phyloP scores from a whole-genome alignment of 768 basidiomycete species.

The Lyophyllum semitale region DNA sequence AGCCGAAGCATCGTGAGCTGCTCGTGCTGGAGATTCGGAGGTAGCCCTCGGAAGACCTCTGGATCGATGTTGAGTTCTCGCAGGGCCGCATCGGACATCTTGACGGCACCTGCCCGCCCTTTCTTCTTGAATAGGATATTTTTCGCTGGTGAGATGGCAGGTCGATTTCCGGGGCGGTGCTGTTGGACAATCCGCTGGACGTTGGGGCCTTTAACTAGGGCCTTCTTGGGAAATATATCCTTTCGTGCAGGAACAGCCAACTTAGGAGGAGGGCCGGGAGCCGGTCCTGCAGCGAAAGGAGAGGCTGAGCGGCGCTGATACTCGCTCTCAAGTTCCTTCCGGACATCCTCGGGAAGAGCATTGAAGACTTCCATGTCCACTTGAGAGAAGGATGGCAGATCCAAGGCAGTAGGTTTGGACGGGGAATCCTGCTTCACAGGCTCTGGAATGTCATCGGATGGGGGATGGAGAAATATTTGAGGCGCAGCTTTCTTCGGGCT shows the following conservation, averaged over 20 bases:
- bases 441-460: slow-evolving; percentile 12
- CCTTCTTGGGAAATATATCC: slow-evolving; percentile 32
- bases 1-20: slow-evolving; percentile 65
- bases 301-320: slow-evolving; percentile 63
- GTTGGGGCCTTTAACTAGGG: slow-evolving; percentile 39
- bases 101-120: slow-evolving; percentile 33
- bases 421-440: slow-evolving; percentile 10
- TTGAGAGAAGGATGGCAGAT: slow-evolving; percentile 75
- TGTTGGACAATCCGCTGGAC: slow-evolving; percentile 64
- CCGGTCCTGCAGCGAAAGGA: slow-evolving; percentile 34
- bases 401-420: slow-evolving; percentile 27
- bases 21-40: slow-evolving; percentile 70
- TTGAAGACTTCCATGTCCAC: slow-evolving; percentile 71
- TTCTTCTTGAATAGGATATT: slow-evolving; percentile 32
- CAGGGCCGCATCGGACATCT: slow-evolving; percentile 59
- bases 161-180: slow-evolving; percentile 56
- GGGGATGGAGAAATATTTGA: slow-evolving; percentile 20
- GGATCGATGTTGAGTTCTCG: slow-evolving; percentile 71
- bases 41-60: slow-evolving; percentile 66
- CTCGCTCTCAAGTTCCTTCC: slow-evolving; percentile 66
- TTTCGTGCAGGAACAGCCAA: slow-evolving; percentile 19
- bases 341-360: slow-evolving; percentile 69
- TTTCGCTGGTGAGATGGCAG: slow-evolving; percentile 37
- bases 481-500: slow-evolving; percentile 16
- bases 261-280: slow-evolving; percentile 5